Base-by-base conservation (phyloP, 257 asterid species). In the Ocimum tenuiflorum region DNA sequence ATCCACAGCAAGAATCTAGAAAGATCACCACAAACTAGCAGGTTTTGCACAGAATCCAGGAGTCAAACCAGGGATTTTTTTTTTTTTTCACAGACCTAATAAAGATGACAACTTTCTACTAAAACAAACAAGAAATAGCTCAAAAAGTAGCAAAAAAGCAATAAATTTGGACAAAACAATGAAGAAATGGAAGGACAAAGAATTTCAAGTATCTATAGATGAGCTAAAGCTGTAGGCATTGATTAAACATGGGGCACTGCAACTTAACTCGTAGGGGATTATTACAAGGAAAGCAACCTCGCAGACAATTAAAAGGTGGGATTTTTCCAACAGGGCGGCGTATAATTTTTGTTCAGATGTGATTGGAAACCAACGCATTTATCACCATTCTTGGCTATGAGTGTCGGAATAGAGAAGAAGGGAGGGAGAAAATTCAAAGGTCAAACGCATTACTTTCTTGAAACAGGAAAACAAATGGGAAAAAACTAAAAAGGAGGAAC, bases 391-490 rank as follows among this genome's bases (percentile, higher is more conserved):
- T 13, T 7, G 65, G 14, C 14, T 46, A 68, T 52, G 54, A 24
- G 55, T 6, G 73, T 31, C 71, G n/a, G 36, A 55, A 61, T 17
- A 35, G 53, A 41, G 12, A 17, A 13, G 36, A 55, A 61, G 18
- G 36, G 53, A 41, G 17, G 17, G 23, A 47, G 72, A 69, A 71
- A 65, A 79, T 80, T 83, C 86, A 80, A 83, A 77, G 81, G 86
- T 83, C 88, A 85, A 83, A 68, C 59, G 31, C 80, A 77, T 69
- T 20, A 35, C 63, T 68, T 67, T 59, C 72, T 59, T 17, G 56
- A 3, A 60, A 27, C 43, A 43, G 41, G 36, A 55, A 14, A 36
- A 45, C 38, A n/a, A 60, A 23, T 48, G 36, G 22, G 12, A 58
- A 22, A 33, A 39, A 72, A 62, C 31, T n/a, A n/a, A n/a, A 27